A percentile compares a stretch with the other conserved stretches of the same genome.
These are phyloP conservation scores for Ilyonectria destructans DNA, from an alignment of 2,329 filamentous ascomycete genomes.

Conservation along the genomic window DNA sequence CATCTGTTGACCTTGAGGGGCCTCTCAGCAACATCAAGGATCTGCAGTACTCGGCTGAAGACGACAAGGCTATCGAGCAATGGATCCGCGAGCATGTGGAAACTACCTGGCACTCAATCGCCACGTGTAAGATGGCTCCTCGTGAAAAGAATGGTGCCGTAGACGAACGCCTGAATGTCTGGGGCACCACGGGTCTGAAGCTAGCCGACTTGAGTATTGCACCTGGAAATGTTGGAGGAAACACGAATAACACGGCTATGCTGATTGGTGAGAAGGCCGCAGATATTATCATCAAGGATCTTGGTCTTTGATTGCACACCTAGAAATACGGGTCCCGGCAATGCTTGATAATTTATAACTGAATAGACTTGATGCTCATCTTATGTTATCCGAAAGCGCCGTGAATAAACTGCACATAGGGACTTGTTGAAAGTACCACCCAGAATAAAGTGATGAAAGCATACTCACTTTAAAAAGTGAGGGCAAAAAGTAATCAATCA, in stretches of 20 bases:
- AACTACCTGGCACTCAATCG: constrained; percentile 64
- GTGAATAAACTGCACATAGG: not conserved
- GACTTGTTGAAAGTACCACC: too few relatives aligned
- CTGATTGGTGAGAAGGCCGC: constrained; percentile 66
- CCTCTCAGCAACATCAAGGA: constrained; percentile 53
- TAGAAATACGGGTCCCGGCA: not conserved
- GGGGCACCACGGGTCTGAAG: constrained; percentile 59
- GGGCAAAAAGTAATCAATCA: not conserved
- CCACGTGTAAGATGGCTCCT: constrained; percentile 64
- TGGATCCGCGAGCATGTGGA: constrained; percentile 59
- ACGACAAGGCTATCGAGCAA: constrained; percentile 65
- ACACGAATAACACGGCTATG: constrained; percentile 67
- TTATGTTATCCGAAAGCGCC: not conserved
- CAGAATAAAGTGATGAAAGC: not conserved
- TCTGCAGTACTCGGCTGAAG: constrained; percentile 65
- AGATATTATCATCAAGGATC: constrained; percentile 58
- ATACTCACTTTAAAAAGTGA: not conserved
- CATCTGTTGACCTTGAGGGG: constrained; percentile 61
- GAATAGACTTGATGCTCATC: not conserved
- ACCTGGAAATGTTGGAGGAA: constrained; percentile 61
- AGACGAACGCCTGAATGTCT: constrained; percentile 57
- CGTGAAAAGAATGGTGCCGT: constrained; percentile 58
- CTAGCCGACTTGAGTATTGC: constrained; percentile 58
- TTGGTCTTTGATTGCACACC: constrained; percentile 30
- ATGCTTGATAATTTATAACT: not conserved